phyloP scores from a whole-genome alignment of 2,329 filamentous ascomycete genomes.

The Calonectria pseudoturangicola region DNA sequence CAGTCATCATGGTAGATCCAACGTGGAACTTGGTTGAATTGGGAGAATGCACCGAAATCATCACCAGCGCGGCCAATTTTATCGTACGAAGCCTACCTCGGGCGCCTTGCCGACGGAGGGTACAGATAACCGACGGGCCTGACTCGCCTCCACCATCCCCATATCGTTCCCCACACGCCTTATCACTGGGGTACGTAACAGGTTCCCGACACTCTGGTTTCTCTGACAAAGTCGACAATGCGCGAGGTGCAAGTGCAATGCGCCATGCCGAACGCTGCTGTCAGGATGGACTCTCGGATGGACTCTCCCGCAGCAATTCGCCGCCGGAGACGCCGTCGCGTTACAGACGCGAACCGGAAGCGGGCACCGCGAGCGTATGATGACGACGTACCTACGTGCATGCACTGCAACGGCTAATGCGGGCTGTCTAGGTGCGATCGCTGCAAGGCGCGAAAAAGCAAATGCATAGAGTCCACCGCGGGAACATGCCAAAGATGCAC shows the following conservation, averaged over 20 bases:
- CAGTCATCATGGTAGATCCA: neutral
- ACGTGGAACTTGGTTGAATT: neutral
- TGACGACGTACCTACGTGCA: neutral
- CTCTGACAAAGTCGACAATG: slow-evolving; percentile 1
- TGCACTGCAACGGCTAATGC: slow-evolving; percentile 23
- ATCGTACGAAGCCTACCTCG: neutral
- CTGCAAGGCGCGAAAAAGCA: slow-evolving; percentile 61
- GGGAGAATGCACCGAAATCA: slow-evolving; percentile 7
- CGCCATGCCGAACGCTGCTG: slow-evolving; percentile 16
- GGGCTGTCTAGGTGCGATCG: slow-evolving; percentile 51
- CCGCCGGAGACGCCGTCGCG: slow-evolving; percentile 44
- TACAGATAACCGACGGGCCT: slow-evolving; percentile 29
- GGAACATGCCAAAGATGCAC: slow-evolving; percentile 57
- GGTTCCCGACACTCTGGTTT: slow-evolving; percentile 29
- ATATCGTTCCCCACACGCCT: slow-evolving; percentile 34
- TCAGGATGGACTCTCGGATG: slow-evolving; percentile 37
- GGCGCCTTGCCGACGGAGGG: slow-evolving; percentile 25
- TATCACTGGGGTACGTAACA: slow-evolving; percentile 36
- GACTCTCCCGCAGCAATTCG: slow-evolving; percentile 39
- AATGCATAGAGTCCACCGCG: slow-evolving; percentile 55
- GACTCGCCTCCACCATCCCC: slow-evolving; percentile 20
- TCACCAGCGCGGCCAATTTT: neutral
- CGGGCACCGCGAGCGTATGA: slow-evolving; percentile 56
- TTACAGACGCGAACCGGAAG: slow-evolving; percentile 60
- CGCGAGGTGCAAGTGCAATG: neutral